A percentile compares a stretch with the other conserved stretches of the same genome.
These are phyloP conservation scores for Fusarium praegraminearum DNA, from an alignment of 2,329 filamentous ascomycete genomes.

Conservation along the genomic window DNA sequence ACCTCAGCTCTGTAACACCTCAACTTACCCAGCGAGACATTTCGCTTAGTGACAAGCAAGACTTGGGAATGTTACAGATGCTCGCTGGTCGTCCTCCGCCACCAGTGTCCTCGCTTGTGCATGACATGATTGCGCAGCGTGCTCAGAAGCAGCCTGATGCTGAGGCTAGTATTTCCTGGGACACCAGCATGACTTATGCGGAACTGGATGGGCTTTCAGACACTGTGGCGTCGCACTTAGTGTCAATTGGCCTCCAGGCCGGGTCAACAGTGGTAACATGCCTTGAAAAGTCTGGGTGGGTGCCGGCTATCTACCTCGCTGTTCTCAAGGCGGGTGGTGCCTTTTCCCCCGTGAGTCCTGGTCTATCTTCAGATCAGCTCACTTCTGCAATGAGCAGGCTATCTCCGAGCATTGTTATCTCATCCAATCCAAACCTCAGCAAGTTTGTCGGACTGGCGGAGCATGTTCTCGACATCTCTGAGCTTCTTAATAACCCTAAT, in stretches of 20 bases:
- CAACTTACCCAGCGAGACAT: neutral
- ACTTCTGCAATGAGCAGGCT: neutral
- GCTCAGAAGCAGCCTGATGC: neutral
- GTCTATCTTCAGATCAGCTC: neutral
- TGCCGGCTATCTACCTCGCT: slow-evolving; percentile 21
- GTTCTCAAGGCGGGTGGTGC: slow-evolving; percentile 24
- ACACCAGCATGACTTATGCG: neutral
- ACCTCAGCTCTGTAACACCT: neutral
- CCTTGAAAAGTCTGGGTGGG: slow-evolving; percentile 27
- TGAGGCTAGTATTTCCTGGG: neutral
- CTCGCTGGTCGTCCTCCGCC: neutral
- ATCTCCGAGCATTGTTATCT: neutral
- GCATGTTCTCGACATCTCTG: neutral
- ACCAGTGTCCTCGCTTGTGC: neutral
- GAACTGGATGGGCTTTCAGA: neutral
- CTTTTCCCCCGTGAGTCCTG: slow-evolving; percentile 12
- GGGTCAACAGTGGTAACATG: slow-evolving; percentile 16
- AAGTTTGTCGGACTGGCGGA: neutral
- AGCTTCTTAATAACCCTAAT: neutral
- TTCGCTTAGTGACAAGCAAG: neutral
- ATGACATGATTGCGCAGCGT: neutral
- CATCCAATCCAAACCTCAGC: neutral
- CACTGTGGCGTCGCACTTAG: neutral
- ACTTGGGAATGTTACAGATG: neutral
- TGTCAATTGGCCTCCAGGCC: slow-evolving; percentile 14